Evolutionary conservation across 2,329 filamentous ascomycete species (phyloP).

Genomic region (Biscogniauxia mediterranea): DNA sequence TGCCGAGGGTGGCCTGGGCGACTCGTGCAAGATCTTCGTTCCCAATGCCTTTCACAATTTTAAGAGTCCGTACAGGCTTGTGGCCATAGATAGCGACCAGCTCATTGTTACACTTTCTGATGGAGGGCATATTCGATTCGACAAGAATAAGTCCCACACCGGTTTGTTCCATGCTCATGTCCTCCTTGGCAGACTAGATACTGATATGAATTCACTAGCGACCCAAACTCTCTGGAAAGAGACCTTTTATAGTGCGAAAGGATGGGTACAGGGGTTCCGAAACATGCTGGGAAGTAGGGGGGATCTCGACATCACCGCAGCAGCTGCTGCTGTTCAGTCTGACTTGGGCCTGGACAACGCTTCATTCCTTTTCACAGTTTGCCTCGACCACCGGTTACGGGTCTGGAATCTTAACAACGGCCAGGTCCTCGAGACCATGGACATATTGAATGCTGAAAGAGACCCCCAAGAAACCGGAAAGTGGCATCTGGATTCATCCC

Average conservation of each 20-base stretch:
- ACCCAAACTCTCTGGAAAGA: constrained; percentile 60
- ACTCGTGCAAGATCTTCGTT: constrained; percentile 72
- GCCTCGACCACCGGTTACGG: constrained; percentile 82
- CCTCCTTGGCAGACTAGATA: not conserved
- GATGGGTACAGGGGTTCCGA: constrained; percentile 66
- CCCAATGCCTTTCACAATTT: constrained; percentile 70
- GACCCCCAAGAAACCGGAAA: constrained; percentile 68
- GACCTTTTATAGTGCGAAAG: constrained; percentile 69
- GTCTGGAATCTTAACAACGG: constrained; percentile 88
- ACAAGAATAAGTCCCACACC: constrained; percentile 51
- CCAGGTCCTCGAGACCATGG: constrained; percentile 71
- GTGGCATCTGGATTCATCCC: constrained; percentile 75
- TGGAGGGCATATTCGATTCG: constrained; percentile 71
- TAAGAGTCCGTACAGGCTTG: constrained; percentile 76
- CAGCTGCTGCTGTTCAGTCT: constrained; percentile 60
- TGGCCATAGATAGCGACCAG: constrained; percentile 70
- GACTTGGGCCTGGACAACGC: constrained; percentile 48
- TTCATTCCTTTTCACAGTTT: constrained; percentile 72
- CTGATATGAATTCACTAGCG: constrained; percentile 28
- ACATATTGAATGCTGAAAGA: constrained; percentile 69
- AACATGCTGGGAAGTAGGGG: constrained; percentile 62
- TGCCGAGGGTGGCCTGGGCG: constrained; percentile 70
- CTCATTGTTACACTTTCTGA: constrained; percentile 80
- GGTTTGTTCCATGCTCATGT: constrained; percentile 37
- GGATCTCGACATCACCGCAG: constrained; percentile 66